Conservation (phyloP, 2,329 filamentous ascomycete genomes). For the Ophiocordyceps polyrhachis-furcata region DNA sequence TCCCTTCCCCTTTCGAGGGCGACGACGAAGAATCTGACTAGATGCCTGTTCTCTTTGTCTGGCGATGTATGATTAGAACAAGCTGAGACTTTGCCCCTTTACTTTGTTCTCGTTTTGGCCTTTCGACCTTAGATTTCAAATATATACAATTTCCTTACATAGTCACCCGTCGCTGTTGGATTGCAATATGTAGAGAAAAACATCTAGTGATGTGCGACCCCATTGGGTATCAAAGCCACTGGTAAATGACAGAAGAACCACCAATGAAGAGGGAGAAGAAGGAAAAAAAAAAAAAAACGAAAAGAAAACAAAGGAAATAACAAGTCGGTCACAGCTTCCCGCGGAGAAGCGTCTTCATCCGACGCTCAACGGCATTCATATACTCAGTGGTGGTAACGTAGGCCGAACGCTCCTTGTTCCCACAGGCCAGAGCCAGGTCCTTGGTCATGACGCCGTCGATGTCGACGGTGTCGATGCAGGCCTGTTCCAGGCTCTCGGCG, state of each 20-base stretch:
- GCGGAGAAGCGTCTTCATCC: constrained; percentile 65
- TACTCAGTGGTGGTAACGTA: constrained; percentile 91
- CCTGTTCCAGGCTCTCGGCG: constrained; percentile 78
- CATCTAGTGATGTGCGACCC: too few species aligned
- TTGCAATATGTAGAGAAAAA: too few species aligned
- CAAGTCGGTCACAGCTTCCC: constrained; percentile 43
- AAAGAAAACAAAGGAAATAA: too few species aligned
- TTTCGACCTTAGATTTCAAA: not conserved
- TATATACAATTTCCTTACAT: not conserved
- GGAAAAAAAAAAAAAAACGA: too few species aligned
- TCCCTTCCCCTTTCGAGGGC: too few species aligned
- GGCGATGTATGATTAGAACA: not conserved
- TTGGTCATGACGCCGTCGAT: constrained; percentile 97
- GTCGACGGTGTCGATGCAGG: constrained; percentile 88
- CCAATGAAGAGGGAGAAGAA: too few species aligned
- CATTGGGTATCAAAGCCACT: too few species aligned
- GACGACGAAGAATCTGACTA: not conserved
- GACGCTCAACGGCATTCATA: constrained; percentile 76
- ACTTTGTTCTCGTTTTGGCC: not conserved
- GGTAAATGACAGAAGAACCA: too few species aligned
- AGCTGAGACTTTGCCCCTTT: too few species aligned
- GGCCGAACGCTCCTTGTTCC: constrained; percentile 64
- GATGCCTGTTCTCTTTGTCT: too few species aligned
- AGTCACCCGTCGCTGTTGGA: too few species aligned
- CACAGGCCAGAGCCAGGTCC: constrained; percentile 88